Evolutionary conservation across 768 basidiomycete genomes (phyloP).

Genomic region (Wakefieldia striispora): DNA sequence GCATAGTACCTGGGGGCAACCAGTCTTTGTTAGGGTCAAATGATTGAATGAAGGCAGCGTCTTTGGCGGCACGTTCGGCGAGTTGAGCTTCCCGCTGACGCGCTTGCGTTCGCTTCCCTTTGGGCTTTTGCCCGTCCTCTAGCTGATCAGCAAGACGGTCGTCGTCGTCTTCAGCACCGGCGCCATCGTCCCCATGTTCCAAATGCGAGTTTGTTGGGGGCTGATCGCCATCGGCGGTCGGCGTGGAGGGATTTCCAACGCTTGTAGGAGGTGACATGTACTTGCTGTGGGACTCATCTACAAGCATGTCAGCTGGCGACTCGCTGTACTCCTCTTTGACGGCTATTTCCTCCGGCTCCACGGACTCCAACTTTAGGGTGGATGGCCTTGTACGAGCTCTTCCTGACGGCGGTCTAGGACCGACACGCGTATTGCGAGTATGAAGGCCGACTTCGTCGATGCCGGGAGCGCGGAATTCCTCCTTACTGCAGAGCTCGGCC

Average conservation of each 20-base stretch:
- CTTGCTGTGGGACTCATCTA: constrained; percentile 1
- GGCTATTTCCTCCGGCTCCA: constrained; percentile 40
- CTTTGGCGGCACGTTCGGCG: constrained; percentile 43
- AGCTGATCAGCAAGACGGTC: constrained; percentile 19
- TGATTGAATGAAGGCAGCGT: constrained; percentile 57
- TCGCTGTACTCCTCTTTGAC: constrained; percentile 47
- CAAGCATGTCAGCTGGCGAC: constrained; percentile 1
- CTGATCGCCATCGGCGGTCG: constrained; percentile 9
- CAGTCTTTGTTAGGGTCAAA: constrained; percentile 77
- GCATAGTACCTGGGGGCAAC: constrained; percentile 72
- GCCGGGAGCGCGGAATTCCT: constrained; percentile 74
- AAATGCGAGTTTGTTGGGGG: neutral
- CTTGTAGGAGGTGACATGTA: constrained; percentile 33
- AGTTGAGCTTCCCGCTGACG: constrained; percentile 48
- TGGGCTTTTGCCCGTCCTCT: constrained; percentile 37
- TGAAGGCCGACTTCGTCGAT: constrained; percentile 62
- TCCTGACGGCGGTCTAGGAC: constrained; percentile 32
- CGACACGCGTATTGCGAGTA: constrained; percentile 38
- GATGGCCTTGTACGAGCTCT: constrained; percentile 45
- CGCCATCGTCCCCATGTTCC: constrained; percentile 10
- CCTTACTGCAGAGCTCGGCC: constrained; percentile 71
- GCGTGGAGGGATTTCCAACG: constrained; percentile 19
- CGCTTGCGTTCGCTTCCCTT: constrained; percentile 43
- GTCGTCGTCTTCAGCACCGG: constrained; percentile 15
- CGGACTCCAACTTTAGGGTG: constrained; percentile 37